Percentiles rank a stretch among this genome's conserved stretches.
Conservation (phyloP, 176 grass and related monocot species). For the Oryza longistaminata region DNA sequence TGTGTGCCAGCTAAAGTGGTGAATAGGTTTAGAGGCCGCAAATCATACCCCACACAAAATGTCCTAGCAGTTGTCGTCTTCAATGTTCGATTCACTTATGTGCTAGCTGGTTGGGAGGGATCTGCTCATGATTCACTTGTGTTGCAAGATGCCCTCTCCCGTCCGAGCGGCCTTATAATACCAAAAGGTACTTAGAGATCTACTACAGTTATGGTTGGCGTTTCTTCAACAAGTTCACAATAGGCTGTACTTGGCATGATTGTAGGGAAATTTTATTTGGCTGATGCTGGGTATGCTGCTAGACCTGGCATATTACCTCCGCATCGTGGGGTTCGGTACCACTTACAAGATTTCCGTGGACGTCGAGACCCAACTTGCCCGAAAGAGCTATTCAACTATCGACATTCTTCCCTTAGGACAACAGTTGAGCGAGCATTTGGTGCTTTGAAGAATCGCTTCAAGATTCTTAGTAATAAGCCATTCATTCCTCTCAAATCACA, state of each 20-base stretch:
- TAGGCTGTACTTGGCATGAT: no score
- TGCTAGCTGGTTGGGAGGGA: background rate
- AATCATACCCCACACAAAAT: background rate
- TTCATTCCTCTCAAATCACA: background rate
- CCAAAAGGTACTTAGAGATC: no score
- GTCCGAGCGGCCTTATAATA: background rate
- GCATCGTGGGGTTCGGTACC: no score
- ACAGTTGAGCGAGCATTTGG: background rate
- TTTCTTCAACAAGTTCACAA: no score
- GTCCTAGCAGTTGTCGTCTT: background rate
- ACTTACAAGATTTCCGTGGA: no score
- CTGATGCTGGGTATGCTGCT: no score
- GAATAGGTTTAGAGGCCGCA: background rate
- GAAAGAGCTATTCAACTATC: background rate
- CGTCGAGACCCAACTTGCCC: no score
- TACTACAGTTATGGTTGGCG: no score
- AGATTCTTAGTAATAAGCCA: background rate
- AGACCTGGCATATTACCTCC: no score
- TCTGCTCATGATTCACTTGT: background rate
- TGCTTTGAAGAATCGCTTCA: background rate
- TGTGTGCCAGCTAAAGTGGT: background rate
- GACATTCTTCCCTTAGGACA: background rate
- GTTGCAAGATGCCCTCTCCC: background rate
- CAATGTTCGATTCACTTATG: background rate
- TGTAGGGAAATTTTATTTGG: no score